Evolutionary conservation across 1,284 basidiomycete species (phyloP).

Genomic region (Leucoagaricus sp.): DNA sequence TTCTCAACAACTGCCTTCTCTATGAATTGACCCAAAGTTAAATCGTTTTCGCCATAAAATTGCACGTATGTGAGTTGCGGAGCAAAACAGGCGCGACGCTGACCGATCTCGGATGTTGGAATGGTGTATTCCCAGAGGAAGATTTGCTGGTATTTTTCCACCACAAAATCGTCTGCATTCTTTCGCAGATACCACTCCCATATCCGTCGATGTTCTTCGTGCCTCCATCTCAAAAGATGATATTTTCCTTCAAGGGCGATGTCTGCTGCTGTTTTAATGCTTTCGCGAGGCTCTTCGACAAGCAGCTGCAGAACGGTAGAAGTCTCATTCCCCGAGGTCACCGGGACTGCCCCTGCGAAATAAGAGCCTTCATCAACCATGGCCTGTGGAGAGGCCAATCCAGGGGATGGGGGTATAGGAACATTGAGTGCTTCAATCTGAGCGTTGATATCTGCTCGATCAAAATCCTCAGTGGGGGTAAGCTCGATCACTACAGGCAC

Average conservation of each 20-base stretch:
- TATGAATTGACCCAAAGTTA: conserved; percentile 91
- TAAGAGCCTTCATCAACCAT: conserved; percentile 32
- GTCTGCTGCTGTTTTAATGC: conserved; percentile 52
- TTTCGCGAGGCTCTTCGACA: conserved; percentile 37
- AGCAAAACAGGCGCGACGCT: conserved; percentile 69
- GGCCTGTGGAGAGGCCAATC: conserved; percentile 23
- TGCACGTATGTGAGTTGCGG: conserved; percentile 74
- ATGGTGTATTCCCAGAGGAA: conserved; percentile 75
- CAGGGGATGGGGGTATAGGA: conserved; percentile 42
- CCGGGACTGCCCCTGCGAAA: conserved; percentile 24
- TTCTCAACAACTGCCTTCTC: conserved; percentile 78
- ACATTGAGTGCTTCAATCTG: conserved; percentile 70
- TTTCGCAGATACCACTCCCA: conserved; percentile 93
- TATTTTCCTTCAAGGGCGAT: conserved; percentile 75
- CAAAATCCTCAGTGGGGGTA: conserved; percentile 13
- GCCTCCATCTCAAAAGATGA: conserved; percentile 72
- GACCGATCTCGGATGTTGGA: conserved; percentile 66
- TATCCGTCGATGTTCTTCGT: conserved; percentile 82
- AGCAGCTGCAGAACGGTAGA: conserved; percentile 11
- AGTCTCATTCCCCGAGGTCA: conserved; percentile 14
- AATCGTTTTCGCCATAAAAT: conserved; percentile 93
- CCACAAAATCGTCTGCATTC: conserved; percentile 82
- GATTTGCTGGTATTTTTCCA: conserved; percentile 93
- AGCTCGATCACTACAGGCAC: conserved; percentile 17
- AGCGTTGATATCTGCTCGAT: conserved; percentile 60